Conservation (phyloP, 495 filamentous ascomycete species). For the Cairneyella variabilis region DNA sequence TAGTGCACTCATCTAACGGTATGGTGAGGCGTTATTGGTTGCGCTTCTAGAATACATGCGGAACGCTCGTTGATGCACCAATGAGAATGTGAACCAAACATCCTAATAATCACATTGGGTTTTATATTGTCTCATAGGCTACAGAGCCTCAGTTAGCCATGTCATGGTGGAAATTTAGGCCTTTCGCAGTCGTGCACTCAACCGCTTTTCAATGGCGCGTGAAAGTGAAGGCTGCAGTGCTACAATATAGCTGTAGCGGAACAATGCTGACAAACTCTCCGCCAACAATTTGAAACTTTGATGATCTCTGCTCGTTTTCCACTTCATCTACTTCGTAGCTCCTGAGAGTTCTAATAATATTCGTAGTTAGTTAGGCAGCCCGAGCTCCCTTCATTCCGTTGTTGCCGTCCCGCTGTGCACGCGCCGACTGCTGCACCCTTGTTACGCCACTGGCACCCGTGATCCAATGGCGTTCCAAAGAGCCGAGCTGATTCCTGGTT, state of each 20-base stretch:
- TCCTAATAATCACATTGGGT: neutral
- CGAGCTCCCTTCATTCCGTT: slow-evolving; percentile 3
- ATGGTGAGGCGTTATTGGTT: neutral
- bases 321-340: neutral
- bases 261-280: neutral
- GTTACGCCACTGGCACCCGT: neutral
- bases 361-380: neutral
- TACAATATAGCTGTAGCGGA: too few species aligned
- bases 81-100: neutral
- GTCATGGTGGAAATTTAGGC: neutral
- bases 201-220: neutral
- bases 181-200: neutral
- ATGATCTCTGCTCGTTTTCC: neutral
- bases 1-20: neutral
- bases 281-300: neutral
- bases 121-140: neutral
- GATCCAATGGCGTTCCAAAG: slow-evolving; percentile 2
- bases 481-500: neutral
- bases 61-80: neutral
- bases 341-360: neutral
- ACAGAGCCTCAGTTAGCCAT: neutral
- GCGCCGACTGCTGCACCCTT: slow-evolving; percentile 1
- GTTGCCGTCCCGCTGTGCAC: neutral
- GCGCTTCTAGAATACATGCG: neutral
- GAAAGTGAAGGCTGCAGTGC: neutral